Conservation (phyloP, 768 basidiomycete species). For the Suillus weaverae region DNA sequence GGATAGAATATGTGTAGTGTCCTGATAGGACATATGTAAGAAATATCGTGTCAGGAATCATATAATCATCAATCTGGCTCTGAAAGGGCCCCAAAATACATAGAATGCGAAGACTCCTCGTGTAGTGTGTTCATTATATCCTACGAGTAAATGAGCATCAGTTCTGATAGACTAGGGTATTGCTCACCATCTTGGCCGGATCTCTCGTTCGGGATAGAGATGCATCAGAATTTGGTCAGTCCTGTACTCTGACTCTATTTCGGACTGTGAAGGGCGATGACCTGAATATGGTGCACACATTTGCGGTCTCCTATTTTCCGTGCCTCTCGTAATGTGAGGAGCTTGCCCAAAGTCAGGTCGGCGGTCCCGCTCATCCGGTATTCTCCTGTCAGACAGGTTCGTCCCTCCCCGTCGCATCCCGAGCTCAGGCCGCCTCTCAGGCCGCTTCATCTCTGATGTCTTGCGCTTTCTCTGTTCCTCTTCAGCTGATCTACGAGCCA, state of each 20-base stretch:
- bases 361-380: slow-evolving; percentile 10
- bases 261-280: slow-evolving; percentile 24
- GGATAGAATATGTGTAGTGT: slow-evolving; percentile 1
- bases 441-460: slow-evolving; percentile 24
- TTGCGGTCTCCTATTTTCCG: slow-evolving; percentile 21
- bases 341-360: slow-evolving; percentile 10
- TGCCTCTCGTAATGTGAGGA: slow-evolving; percentile 15
- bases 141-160: neutral
- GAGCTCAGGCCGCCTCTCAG: slow-evolving; percentile 28
- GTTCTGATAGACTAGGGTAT: neutral
- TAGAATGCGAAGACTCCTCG: neutral
- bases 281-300: slow-evolving; percentile 10
- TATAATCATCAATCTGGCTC: neutral
- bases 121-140: slow-evolving; percentile 5
- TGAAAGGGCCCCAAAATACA: neutral
- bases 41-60: neutral
- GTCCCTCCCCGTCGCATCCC: slow-evolving; percentile 14
- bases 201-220: slow-evolving; percentile 32
- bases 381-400: slow-evolving; percentile 13
- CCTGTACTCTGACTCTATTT: slow-evolving; percentile 32
- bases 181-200: slow-evolving; percentile 34
- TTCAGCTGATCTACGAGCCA: slow-evolving; percentile 24
- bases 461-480: slow-evolving; percentile 33
- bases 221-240: slow-evolving; percentile 37
- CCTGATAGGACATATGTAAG: neutral